Base-by-base conservation (phyloP, 352 stramenopile genomes). In the Peronospora farinosa region DNA sequence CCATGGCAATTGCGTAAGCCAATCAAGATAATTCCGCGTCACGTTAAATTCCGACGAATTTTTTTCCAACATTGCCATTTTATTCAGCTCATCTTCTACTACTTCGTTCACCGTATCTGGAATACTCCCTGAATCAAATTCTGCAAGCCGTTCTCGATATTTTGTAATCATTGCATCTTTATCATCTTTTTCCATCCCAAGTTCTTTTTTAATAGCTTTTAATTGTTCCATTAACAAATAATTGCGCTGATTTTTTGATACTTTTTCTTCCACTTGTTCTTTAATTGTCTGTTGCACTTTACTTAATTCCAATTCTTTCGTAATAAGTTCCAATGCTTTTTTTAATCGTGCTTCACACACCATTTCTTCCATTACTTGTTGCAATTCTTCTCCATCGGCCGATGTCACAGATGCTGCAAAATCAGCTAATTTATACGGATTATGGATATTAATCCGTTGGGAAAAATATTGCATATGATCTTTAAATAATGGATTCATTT, bases 131-230 rank as follows among this genome's bases (percentile, higher is more conserved):
- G 73, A 51, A 16, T 48, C 61, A 56, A 88, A 85, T 16, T 64
- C 58, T 0, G 74, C 75, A 8, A 97, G 48, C 0, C 85, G 74
- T 50, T 98, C 92, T 27, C 92, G 82, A 67, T 97, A 98, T 65
- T 98, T 99, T 42, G 89, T 75, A 49, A 98, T 86, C 53, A 99
- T 88, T 3, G 88, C 90, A 33, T 99, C 95, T 57, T 99, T 99
- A 60, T 99, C 96, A 55, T 99, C 96, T 50, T 98, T 97, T 60
- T 99, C 96, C 76, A 99, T 96, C 11, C 96, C 96, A 1, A 99
- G 82, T 70, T 99, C 95, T 54, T 99, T 98, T 74, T 99, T 99
- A 57, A 99, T 99, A 0, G 81, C 95, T 68, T 99, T 99, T 11
- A 99, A 72, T 68, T 99, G 96, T 63, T 99, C 96, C 64, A 89